Conservation (phyloP, 441 rosid genomes). For the Erodium trifolium region DNA sequence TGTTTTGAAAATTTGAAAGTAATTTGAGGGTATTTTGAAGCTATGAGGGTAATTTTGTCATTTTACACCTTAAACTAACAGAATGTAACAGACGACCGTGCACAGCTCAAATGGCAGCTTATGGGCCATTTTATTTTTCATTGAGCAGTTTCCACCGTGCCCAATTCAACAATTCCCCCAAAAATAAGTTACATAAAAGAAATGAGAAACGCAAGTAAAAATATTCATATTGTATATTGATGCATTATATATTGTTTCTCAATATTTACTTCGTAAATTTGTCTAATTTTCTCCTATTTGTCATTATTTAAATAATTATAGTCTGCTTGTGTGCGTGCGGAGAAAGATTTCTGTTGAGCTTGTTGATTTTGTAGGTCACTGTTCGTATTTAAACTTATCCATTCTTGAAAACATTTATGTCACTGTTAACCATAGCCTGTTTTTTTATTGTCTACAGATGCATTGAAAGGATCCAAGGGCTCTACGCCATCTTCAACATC, state of each 20-base stretch:
- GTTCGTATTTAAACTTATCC: background rate
- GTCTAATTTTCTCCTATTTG: background rate
- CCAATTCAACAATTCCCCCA: too few relatives aligned
- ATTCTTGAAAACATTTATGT: slow-evolving; percentile 8
- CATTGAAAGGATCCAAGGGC: slow-evolving; percentile 32
- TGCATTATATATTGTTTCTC: background rate
- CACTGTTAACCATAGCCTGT: background rate
- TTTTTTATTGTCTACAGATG: slow-evolving; percentile 37
- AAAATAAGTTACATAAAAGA: background rate
- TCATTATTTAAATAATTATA: background rate
- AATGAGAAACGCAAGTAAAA: background rate
- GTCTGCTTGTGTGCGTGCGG: background rate
- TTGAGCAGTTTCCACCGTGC: too few relatives aligned
- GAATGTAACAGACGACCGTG: too few relatives aligned
- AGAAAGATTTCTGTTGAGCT: background rate
- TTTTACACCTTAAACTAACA: too few relatives aligned
- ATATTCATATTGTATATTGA: background rate
- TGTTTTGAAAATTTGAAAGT: too few relatives aligned
- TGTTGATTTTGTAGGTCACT: background rate
- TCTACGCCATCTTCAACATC: slow-evolving; percentile 34
- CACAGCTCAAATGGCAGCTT: too few relatives aligned
- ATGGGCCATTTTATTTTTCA: too few relatives aligned
- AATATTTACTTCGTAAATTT: too few relatives aligned
- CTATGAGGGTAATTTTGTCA: too few relatives aligned
- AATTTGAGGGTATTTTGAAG: too few relatives aligned